Percentiles rank a stretch among this genome's conserved stretches.
Evolutionary conservation across 257 asterid species (phyloP).

Genomic region (Lavandula angustifolia): DNA sequence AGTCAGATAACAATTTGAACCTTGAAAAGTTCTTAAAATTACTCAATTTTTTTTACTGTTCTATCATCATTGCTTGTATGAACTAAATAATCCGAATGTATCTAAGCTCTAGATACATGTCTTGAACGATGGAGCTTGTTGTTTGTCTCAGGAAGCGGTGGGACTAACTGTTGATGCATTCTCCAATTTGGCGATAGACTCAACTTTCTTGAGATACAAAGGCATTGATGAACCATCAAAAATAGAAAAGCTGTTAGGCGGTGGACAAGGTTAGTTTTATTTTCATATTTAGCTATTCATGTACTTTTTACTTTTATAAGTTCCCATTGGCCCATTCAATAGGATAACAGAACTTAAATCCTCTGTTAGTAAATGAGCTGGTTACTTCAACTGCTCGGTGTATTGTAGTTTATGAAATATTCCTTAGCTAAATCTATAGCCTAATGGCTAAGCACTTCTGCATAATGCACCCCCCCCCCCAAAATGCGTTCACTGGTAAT

Average conservation of each 20-base stretch:
- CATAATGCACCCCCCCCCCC: too few relatives aligned
- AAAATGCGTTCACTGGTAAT: too few relatives aligned
- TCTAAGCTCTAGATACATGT: constrained; percentile 26
- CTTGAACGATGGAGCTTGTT: constrained; percentile 28
- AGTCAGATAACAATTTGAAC: too few relatives aligned
- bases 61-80: too few relatives aligned
- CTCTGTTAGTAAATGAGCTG: constrained; percentile 22
- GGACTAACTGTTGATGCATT: constrained; percentile 58
- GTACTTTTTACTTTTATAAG: background rate
- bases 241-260: constrained; percentile 68
- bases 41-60: too few relatives aligned
- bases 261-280: constrained; percentile 69
- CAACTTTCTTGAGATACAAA: constrained; percentile 42
- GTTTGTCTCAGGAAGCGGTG: constrained; percentile 71
- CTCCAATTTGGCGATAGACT: constrained; percentile 51
- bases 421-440: constrained; percentile 16
- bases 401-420: constrained; percentile 21
- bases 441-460: too few relatives aligned
- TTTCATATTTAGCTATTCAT: background rate
- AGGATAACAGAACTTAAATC: constrained; percentile 17
- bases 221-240: constrained; percentile 57
- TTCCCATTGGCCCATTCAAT: constrained; percentile 25
- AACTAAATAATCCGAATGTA: constrained; percentile 21
- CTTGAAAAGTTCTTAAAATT: too few relatives aligned
- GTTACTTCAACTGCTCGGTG: constrained; percentile 8